Conservation (phyloP, 768 basidiomycete species). For the Filobasidium floriforme region DNA sequence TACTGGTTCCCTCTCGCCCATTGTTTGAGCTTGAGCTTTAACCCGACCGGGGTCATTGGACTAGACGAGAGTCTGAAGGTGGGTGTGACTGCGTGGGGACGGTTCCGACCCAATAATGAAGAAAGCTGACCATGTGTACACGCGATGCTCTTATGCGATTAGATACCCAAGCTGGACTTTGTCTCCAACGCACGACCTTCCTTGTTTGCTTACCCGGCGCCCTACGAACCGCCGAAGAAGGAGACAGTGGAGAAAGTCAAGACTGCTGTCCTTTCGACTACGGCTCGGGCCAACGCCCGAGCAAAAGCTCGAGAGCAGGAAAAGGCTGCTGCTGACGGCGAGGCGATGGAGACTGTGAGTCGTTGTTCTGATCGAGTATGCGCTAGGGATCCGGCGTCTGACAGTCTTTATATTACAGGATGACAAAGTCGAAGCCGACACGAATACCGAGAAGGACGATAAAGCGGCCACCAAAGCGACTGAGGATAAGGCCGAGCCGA, state of each 20-base stretch:
- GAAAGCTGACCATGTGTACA: no score
- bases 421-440: slow-evolving; percentile 54
- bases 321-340: slow-evolving; percentile 70
- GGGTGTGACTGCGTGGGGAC: background rate
- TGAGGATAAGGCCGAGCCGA: slow-evolving; percentile 60
- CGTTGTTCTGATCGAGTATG: background rate
- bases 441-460: slow-evolving; percentile 53
- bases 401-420: slow-evolving; percentile 46
- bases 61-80: slow-evolving; percentile 79
- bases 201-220: slow-evolving; percentile 81
- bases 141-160: no score
- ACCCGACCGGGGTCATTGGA: slow-evolving; percentile 91
- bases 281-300: slow-evolving; percentile 90
- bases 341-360: slow-evolving; percentile 73
- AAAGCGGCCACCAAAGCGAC: slow-evolving; percentile 50
- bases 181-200: slow-evolving; percentile 82
- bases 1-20: slow-evolving; percentile 99
- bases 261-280: slow-evolving; percentile 91
- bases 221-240: slow-evolving; percentile 81
- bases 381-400: slow-evolving; percentile 4
- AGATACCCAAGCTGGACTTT: slow-evolving; percentile 92
- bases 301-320: slow-evolving; percentile 64
- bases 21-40: slow-evolving; percentile 82
- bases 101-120: no score
- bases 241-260: slow-evolving; percentile 86